Base-by-base conservation (phyloP, 2,329 filamentous ascomycete species). In the Lachnum nothofagi region DNA sequence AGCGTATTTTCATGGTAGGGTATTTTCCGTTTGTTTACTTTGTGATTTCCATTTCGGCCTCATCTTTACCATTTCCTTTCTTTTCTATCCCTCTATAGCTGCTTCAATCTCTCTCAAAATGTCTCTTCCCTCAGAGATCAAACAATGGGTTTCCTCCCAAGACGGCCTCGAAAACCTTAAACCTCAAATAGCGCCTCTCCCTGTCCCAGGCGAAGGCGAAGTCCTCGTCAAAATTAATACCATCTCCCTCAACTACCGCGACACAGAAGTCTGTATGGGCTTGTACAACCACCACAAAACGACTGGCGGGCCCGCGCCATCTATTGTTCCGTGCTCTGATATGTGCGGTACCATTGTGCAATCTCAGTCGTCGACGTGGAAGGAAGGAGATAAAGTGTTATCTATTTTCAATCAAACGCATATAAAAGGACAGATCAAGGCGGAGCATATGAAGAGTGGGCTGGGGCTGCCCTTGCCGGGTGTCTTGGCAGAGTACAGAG, bases 231-330 rank as follows among this genome's bases (percentile, higher is more conserved):
- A 59, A 39, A 61, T 65, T n/a, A 48, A 56, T 4, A 54, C 59
- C 17, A 55, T 62, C 0, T 51, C 58, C 9, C 46, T 63, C 10
- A 64, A 65, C 38, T 65, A 62, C 35, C 57, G 61, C 22, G 58
- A 64, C 27, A 62, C 57, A 4, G 58, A 63, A 51, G 60, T 63
- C 1, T 34, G 53, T 23, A 82, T 76, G 70, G 84, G 84, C 24
- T 70, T 79, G 10, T 88, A 86, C 69, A 80, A 72, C 61, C 82
- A 87, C 65, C 81, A 86, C 68, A 74, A 76, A 57, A 72, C 74
- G 3, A 67, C 80, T 39, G 66, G 63, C 31, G 60, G 68, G 50
- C 53, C 64, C 44, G 2, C 42, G 10, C 44, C 56, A 12, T 37
- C 49, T 16, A 45, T 55, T 9, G 79, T 87, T 1, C 82, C 83